A percentile compares a stretch with the other conserved stretches of the same genome.
Evolutionary conservation across 2,329 filamentous ascomycete genomes (phyloP).

Genomic region (Nemania sp.): DNA sequence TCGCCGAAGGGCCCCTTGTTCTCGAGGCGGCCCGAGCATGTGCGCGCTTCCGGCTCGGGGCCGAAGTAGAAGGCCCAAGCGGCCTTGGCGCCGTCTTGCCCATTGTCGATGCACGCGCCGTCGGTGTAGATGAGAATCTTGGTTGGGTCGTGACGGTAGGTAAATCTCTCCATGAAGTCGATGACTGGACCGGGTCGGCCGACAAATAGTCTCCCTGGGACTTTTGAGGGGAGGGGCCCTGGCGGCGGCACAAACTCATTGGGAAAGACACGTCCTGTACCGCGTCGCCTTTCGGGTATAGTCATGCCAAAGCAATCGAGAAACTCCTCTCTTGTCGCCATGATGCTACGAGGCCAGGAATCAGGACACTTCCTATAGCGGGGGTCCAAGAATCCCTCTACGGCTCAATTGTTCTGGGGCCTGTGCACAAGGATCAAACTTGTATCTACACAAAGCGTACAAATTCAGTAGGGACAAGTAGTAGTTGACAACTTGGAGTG

Average conservation of each 20-base stretch:
- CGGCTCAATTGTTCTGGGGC: no score
- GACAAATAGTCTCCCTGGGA: neutral
- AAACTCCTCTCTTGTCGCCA: neutral
- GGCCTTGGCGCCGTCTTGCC: constrained; percentile 41
- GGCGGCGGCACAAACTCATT: neutral
- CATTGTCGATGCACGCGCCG: constrained; percentile 50
- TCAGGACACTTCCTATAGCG: no score
- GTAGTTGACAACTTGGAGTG: no score
- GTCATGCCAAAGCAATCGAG: neutral
- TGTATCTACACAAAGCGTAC: no score
- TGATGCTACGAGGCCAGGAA: no score
- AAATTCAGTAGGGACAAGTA: no score
- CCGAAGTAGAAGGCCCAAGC: constrained; percentile 46
- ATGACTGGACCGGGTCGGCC: neutral
- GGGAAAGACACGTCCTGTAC: constrained; percentile 1
- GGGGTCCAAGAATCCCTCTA: no score
- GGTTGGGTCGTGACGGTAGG: constrained; percentile 30
- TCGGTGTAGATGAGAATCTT: constrained; percentile 49
- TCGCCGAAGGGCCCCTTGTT: constrained; percentile 46
- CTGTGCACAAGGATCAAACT: no score
- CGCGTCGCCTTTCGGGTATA: neutral
- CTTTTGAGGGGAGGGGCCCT: neutral
- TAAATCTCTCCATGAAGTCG: neutral
- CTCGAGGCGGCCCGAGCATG: constrained; percentile 35
- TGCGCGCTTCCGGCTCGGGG: constrained; percentile 30